Base-by-base conservation (phyloP, 805 yeast genomes). In the Cephaloascus albidus region DNA sequence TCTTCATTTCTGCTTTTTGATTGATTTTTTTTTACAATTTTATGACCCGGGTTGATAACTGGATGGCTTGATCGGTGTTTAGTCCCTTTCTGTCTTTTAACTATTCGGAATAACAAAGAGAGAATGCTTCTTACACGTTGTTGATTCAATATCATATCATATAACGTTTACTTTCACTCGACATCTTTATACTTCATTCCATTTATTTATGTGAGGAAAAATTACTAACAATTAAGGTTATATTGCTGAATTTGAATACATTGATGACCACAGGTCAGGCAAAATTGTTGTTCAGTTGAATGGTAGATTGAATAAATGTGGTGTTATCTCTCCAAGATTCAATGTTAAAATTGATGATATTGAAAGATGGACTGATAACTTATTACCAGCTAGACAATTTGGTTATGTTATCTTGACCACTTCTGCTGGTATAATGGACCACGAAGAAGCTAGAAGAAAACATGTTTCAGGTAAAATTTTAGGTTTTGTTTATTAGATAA, bases 401-500 rank as follows among this genome's bases (percentile, higher is more conserved):
- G 97, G 97, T 76, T 88, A 72, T 83, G 89, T 89, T 64, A 85
- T 89, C 72, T 81, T 89, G 68, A 90, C 97, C 74, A 89, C 97
- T 60, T 90, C 97, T 61, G 96, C 97, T 60, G 97, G 97, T 77
- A 89, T 89, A 63, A 88, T 89, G 95, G 97, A 90, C 81, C 97
- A 89, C 79, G 97, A 90, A 80, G 97, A 89, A 78, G 97, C 97
- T 64, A 86, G 95, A 83, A 85, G 97, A 82, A 90, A 89, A 85
- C 97, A 89, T 78, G 97, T 89, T 59, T 87, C 96, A 58, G 97
- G 97, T 73, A 89, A 89, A 82, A 85, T 89, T 73, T 84, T 89
- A 66, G 97, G 97, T 68, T 89, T 86, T 78, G 96, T 89, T 54
- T 89, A 89, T 85, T 89, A 85, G 63, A 54, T 42, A 37, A 37